Base-by-base conservation (phyloP, 2,329 filamentous ascomycete species). In the Colletotrichum sp. region DNA sequence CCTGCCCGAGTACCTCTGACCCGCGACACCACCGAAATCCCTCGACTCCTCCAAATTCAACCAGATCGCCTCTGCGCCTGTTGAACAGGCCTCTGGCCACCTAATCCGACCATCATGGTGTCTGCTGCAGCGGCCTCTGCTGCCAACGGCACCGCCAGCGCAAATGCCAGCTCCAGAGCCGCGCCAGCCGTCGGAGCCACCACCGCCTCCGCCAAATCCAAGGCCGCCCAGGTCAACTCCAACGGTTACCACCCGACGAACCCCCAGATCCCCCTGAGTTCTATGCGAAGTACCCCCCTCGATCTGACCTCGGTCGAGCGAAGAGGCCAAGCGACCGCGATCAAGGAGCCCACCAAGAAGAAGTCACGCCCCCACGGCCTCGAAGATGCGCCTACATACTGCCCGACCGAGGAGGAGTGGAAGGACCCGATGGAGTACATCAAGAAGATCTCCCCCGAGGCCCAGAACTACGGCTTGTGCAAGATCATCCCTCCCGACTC, bases 341-440 rank as follows among this genome's bases (percentile, higher is more conserved):
- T 91, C 78, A 92, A 93, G 79, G 95, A 98, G 81, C 90, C 92
- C 8, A 88, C 90, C n/a, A 94, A 95, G 83, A 93, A 93, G 81
- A 93, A 93, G 81, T 92, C 90, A 78, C 91, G 97, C 66, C 94
- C 94, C 47, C 95, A 98, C 84, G 95, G 93, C 57, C 89, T 99
- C 55, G 90, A 94, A 77, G 96, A 98, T 81, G 96, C 97, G 33
- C 96, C 96, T 3, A 97, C 95, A 7, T 99, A 95, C 83, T 90
- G 92, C 76, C 97, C 97, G 36, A 98, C 95, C 0, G 93, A 95
- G 78, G 96, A 98, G 78, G 96, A 99, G 83, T 99, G 97, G 88
- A 95, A 93, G 80, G 96, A 99, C 79, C 97, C 97, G 0, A 92
- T 98, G 81, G 94, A 94, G 78, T 99, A 98, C 81, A 96, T 99